Evolutionary conservation across 2,329 filamentous ascomycete species (phyloP).

Genomic region (Lecanicillium sp.): DNA sequence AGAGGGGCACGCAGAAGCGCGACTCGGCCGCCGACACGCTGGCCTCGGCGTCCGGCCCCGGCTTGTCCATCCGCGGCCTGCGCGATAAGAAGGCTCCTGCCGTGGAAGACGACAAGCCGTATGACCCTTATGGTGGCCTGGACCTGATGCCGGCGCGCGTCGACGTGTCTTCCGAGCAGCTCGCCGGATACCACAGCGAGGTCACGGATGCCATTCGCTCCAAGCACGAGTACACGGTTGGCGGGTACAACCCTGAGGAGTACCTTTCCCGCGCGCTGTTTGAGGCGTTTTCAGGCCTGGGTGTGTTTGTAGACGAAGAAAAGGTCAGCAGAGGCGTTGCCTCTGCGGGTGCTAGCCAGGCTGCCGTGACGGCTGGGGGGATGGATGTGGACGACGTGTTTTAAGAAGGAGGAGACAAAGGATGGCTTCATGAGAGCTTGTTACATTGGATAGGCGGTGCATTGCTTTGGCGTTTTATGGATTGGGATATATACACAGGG

Average conservation of each 20-base stretch:
- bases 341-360: conserved; percentile 20
- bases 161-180: conserved; percentile 37
- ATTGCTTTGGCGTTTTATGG: too few species aligned
- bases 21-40: conserved; percentile 27
- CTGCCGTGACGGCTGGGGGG: conserved; percentile 20
- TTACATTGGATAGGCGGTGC: neutral
- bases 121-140: conserved; percentile 82
- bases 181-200: conserved; percentile 64
- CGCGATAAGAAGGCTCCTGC: conserved; percentile 48
- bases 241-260: conserved; percentile 76
- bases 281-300: conserved; percentile 84
- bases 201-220: conserved; percentile 62
- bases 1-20: conserved; percentile 49
- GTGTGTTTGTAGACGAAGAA: conserved; percentile 81
- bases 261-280: conserved; percentile 76
- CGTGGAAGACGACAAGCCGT: conserved; percentile 58
- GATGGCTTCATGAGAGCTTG: conserved; percentile 1
- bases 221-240: conserved; percentile 60
- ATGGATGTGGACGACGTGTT: conserved; percentile 45
- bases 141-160: conserved; percentile 63
- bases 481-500: too few species aligned
- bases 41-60: conserved; percentile 19
- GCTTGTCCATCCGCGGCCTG: conserved; percentile 70
- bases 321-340: conserved; percentile 33
- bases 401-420: conserved; percentile 14